Evolutionary conservation across 2,329 filamentous ascomycete genomes (phyloP), one percentile per base, ranked within the genome.

Genomic region (Botrytis squamosa): DNA sequence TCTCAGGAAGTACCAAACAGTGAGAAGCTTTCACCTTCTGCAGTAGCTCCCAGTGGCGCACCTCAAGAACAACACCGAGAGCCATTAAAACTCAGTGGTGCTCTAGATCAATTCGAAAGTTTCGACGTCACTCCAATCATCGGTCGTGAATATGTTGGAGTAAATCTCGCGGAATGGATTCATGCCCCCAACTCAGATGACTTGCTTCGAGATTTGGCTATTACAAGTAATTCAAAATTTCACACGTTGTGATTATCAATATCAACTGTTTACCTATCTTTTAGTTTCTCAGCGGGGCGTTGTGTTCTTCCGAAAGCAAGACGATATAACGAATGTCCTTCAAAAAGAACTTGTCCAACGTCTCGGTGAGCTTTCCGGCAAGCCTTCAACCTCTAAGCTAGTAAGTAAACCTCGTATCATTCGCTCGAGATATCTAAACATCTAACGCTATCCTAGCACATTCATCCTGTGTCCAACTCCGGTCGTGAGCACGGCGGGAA

Each of bases 231-330:
- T 5, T 74, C 83, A 0, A 14, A 36, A 18, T 4, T 40, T 29
- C 71, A 74, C n/a, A 8, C 3, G 44, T 20, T 72, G 73, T 14
- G n/a, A 7, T 5, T 22, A 36, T 68, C 8, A 46, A 57, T 73
- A 66, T 70, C 42, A 69, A 10, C 4, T 46, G 18, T 38, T 57
- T 70, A 65, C 52, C 20, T 14, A 20, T 74, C 42, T 72, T 63
- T 66, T 22, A 91, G 90, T 93, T 76, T 92, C 90, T 1, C 87
- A 89, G 74, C 87, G 91, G 0, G 90, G 90, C 16, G 91, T 93
- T 5, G 90, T 92, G 46, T 92, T 92, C 83, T 91, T 93, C 82
- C 87, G 90, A 33, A 85, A 87, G 44, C 91, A 93, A 76, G 84
- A 91, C 78, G 83, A 84, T 52, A 81, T 92, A 55, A 86, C 85